phyloP scores from a whole-genome alignment of 2,329 filamentous ascomycete genomes.

The Alternaria sp. region DNA sequence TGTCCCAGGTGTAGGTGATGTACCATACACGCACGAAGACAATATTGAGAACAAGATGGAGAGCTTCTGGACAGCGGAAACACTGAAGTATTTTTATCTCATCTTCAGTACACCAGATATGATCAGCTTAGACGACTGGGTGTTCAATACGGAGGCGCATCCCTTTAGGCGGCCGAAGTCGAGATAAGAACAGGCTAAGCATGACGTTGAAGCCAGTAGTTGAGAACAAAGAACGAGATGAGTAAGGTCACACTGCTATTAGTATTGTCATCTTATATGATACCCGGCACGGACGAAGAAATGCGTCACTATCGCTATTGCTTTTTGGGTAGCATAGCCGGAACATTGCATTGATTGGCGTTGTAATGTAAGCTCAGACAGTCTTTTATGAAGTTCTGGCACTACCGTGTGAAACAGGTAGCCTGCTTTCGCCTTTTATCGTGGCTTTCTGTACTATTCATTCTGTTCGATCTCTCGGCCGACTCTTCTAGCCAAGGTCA shows the following conservation, averaged over 20 bases:
- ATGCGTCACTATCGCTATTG: not conserved
- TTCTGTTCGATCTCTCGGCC: not conserved
- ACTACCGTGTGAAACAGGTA: not conserved
- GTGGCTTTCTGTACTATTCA: not conserved
- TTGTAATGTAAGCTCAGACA: not conserved
- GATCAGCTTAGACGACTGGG: conserved; percentile 58
- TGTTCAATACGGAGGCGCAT: conserved; percentile 62
- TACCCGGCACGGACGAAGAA: not conserved
- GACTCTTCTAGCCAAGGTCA: not conserved
- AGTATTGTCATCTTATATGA: not conserved
- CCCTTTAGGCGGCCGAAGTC: conserved; percentile 51
- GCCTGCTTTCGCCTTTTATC: not conserved
- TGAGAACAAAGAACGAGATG: not conserved
- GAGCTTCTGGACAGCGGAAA: conserved; percentile 61
- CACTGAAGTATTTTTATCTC: conserved; percentile 61
- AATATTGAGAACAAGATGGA: conserved; percentile 49
- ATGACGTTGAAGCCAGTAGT: not conserved
- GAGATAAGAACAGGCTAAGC: not conserved
- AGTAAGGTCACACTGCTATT: not conserved
- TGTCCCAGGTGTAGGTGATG: conserved; percentile 3
- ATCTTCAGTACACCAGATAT: conserved; percentile 56
- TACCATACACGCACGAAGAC: conserved; percentile 15
- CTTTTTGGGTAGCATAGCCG: not conserved
- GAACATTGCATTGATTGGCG: conserved; percentile 1
- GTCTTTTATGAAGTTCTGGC: not conserved